Evolutionary conservation across 2,329 filamentous ascomycete species (phyloP), one percentile per base, ranked within the genome.

Genomic region (Ophiostoma fasciatum): DNA sequence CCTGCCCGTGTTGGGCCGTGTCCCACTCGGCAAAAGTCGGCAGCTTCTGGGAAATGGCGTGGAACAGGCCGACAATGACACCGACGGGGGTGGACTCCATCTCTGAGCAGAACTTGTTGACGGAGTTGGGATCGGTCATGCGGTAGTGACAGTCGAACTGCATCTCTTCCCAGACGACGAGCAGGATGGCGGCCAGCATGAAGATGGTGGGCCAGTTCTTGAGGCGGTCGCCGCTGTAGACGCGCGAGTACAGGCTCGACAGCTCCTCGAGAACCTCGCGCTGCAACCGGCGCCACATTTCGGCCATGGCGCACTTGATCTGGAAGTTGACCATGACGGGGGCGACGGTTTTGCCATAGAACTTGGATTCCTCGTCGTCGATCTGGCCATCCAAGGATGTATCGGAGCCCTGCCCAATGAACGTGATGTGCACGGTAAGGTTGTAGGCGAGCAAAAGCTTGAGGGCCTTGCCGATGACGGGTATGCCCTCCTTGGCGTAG

Each of bases 251-350:
- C 12, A 96, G 70, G 7, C 74, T 64, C 2, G 88, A 94, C 1
- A 96, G 71, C 63, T 96, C 88, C 62, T 93, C 87, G 3, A 96
- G 69, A 26, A 94, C 85, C 49, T 94, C 88, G 64, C 92, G 93
- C 58, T 94, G 87, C 39, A 96, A 68, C 58, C 94, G 87, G 46
- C 88, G 85, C 88, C 88, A 96, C 83, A 94, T 92, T 51, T 92
- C 85, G 46, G 87, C 88, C 62, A 96, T 78, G 37, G 87, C 87
- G 51, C 82, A 90, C 71, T 96, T 96, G 66, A 96, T 85, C 64
- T 94, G 84, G 73, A 94, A 94, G 67, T 94, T 96, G 72, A 96
- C 92, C 87, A 96, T 93, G 54, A 94, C 87, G 11, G 88, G 88
- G 13, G 88, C 88, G 44, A 94, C 77, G 25, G 80, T 87, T 65